A percentile compares a stretch with the other conserved stretches of the same genome.
These are phyloP conservation scores for Hysterangium stoloniferum DNA, from an alignment of 768 basidiomycete genomes.

Conservation along the genomic window DNA sequence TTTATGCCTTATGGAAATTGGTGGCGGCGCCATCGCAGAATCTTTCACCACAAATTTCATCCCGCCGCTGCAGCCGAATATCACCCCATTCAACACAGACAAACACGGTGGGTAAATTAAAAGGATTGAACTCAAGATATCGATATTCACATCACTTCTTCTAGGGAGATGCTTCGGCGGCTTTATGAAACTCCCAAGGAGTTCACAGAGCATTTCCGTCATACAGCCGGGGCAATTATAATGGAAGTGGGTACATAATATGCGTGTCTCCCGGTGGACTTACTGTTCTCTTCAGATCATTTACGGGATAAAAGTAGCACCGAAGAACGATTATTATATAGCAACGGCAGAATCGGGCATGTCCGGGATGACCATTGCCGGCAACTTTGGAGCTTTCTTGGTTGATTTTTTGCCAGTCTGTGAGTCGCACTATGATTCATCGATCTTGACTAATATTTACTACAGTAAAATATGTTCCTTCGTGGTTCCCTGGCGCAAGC, in stretches of 20 bases:
- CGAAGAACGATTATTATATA: not conserved
- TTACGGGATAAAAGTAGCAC: not conserved
- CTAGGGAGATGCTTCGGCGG: not conserved
- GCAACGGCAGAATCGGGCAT: not conserved
- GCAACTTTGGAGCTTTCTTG: not conserved
- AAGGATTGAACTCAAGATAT: not conserved
- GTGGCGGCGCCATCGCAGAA: not conserved
- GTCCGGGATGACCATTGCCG: not conserved
- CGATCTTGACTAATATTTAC: too few species aligned
- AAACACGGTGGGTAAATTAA: not conserved
- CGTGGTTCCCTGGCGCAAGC: conserved; percentile 16
- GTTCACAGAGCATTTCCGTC: not conserved
- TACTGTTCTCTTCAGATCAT: not conserved
- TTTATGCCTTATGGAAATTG: not conserved
- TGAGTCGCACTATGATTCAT: too few species aligned
- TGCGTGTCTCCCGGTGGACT: not conserved
- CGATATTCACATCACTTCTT: not conserved
- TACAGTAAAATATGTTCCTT: conserved; percentile 17
- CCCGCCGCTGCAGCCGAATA: not conserved
- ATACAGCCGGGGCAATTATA: not conserved
- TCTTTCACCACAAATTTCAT: not conserved
- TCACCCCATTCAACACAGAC: not conserved
- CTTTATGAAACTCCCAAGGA: not conserved
- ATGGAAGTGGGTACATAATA: not conserved
- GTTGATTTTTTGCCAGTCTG: not conserved